These are phyloP conservation scores for Aspergillus terreus DNA, from an alignment of 2,329 filamentous ascomycete species.

Conservation along the genomic window DNA sequence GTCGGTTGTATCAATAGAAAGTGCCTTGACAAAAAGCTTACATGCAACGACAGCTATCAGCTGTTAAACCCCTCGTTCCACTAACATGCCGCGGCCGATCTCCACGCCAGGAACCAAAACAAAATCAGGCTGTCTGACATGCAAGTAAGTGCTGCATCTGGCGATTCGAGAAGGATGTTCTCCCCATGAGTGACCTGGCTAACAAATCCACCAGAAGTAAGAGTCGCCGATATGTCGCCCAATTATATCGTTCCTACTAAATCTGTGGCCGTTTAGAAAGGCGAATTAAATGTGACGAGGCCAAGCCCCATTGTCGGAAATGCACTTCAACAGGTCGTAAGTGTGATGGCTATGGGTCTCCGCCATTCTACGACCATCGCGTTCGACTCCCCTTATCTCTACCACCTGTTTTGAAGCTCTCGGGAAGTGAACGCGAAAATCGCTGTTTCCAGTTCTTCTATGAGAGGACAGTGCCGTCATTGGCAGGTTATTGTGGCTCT, in stretches of 20 bases:
- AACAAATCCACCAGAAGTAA: background rate
- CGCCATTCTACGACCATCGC: background rate
- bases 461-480: conserved; percentile 22
- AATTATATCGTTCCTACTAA: background rate
- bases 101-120: background rate
- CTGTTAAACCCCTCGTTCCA: background rate
- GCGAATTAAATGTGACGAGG: conserved; percentile 32
- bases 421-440: conserved; percentile 16
- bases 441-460: conserved; percentile 31
- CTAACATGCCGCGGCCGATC: background rate
- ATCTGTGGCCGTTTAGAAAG: conserved; percentile 12
- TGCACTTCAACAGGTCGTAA: conserved; percentile 30
- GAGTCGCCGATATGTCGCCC: background rate
- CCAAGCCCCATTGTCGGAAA: conserved; percentile 24
- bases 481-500: conserved; percentile 15
- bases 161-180: background rate
- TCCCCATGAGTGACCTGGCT: background rate
- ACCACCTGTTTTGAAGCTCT: conserved; percentile 3
- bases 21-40: no score
- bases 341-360: conserved; percentile 26
- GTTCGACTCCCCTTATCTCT: conserved; percentile 2
- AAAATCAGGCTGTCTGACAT: conserved; percentile 9
- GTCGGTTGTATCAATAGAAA: no score
- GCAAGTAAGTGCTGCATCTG: conserved; percentile 3
- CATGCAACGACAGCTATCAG: no score